Base-by-base conservation (phyloP, 371 early-diverging fungal genomes). In the Rhizopus sp. region DNA sequence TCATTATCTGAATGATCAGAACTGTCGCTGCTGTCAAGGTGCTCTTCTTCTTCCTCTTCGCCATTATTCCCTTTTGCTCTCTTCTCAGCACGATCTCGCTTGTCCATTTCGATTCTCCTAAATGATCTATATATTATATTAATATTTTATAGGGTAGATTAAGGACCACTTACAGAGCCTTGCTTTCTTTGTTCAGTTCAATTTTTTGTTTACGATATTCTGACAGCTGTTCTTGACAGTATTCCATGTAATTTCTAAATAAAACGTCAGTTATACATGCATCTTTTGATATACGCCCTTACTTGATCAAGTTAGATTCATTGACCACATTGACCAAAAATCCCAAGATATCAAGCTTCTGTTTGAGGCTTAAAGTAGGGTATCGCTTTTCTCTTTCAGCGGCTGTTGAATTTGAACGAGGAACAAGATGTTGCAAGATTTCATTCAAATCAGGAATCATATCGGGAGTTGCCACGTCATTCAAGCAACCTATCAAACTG, bases 111-210 rank as follows among this genome's bases (percentile, higher is more conserved):
- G 2, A 53, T 41, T 9, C 71, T 65, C 44, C 62, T 62, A 8
- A 61, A 50, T 48, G 57, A 49, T 15, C 77, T 77, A 56, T 35
- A 32, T 5, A 35, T 17, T 17, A 35, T 23, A 4, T 32, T 7
- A 12, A 13, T 55, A 30, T 34, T 12, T n/a, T 12, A 23, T 29
- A 42, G 16, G 32, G 33, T 10, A 16, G 7, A 58, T 15, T 7
- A 31, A 33, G 23, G 3, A 5, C 3, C 29, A 69, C 75, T 62
- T 66, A 71, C 59, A 80, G 32, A 44, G 60, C 69, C 52, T 83
- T 85, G 40, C 72, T 63, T 51, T 90, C 89, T 63, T 83, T 85
- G 64, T 85, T 87, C 34, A 88, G 50, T 42, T 89, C 90, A 3
- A 85, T 61, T 39, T 82, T 81, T 64, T 89, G 88, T 46, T 77